Evolutionary conservation across 108 stramenopile genomes (phyloP), one percentile per base, ranked within the genome.

Genomic region (Mayamaea pseudoterrestris): DNA sequence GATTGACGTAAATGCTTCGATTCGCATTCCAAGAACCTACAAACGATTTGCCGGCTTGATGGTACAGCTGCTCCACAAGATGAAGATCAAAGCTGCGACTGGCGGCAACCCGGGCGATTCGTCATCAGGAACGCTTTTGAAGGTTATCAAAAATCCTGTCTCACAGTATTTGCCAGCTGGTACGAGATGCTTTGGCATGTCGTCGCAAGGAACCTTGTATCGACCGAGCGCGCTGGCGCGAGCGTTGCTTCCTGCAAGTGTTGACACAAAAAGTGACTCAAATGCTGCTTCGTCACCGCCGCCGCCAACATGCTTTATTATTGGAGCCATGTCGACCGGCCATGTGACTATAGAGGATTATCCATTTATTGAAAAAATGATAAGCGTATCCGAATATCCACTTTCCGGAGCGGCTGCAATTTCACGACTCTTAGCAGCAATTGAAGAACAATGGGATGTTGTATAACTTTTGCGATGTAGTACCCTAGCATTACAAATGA

Each of bases 21-120:
- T 91, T 27, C 73, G 98, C 17, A 88, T 97, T 46, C 98, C 98
- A 5, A 65, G 98, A 23, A 99, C 98, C 20, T 99, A 84, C 83
- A 99, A 99, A 67, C 74, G 98, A 30, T 89, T 90, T 54, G 69
- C 82, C 5, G 87, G 84, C 9, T 54, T 86, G 41, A 83, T 89
- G 80, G 95, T 98, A 9, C 98, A 99, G 53, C 75, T 99, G 16
- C 74, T 99, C 43, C 96, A 99, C 76, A 97, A 97, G 65, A 88
- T 99, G 80, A 96, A 96, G 65, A 96, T 99, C 63, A 92, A 97
- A 68, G 92, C 98, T 13, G 86, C 78, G 18, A 69, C 57, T n/a
- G 80, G 76, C 39, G n/a, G n/a, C n/a, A n/a, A n/a, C n/a, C n/a
- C n/a, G n/a, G n/a, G n/a, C n/a, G n/a, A n/a, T n/a, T n/a, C n/a